Conservation (phyloP, 257 asterid species). For the Lithospermum erythrorhizon region DNA sequence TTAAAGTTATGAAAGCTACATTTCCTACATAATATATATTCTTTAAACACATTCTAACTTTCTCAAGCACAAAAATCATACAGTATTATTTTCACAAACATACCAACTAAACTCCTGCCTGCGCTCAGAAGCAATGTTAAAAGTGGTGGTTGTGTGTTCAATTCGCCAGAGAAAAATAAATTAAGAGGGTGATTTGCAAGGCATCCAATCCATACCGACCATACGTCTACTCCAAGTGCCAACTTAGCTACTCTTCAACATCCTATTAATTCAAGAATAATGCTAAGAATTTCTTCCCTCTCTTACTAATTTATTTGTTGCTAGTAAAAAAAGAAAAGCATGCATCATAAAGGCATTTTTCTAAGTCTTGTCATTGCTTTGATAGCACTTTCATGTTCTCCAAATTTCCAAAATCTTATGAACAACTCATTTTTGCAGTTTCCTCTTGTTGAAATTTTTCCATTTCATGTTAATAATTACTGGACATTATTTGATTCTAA, state of each 20-base stretch:
- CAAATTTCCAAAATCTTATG: slow-evolving; percentile 14
- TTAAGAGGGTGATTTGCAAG: slow-evolving; percentile 65
- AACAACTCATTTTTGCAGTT: slow-evolving; percentile 4
- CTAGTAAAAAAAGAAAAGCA: slow-evolving; percentile 12
- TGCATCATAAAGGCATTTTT: slow-evolving; percentile 30
- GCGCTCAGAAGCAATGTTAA: no score
- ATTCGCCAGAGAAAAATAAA: slow-evolving; percentile 9
- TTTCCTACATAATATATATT: no score
- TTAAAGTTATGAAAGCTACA: no score
- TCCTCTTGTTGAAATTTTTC: slow-evolving; percentile 6
- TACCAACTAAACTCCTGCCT: no score
- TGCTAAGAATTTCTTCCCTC: not conserved
- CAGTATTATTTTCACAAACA: no score
- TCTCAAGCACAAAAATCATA: no score
- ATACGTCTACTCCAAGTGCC: slow-evolving; percentile 45
- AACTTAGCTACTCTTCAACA: slow-evolving; percentile 8
- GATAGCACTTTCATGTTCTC: slow-evolving; percentile 42
- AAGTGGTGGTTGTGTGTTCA: no score
- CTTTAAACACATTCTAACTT: no score
- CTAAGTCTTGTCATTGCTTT: slow-evolving; percentile 36
- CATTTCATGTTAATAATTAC: slow-evolving; percentile 18
- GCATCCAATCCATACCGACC: slow-evolving; percentile 46
- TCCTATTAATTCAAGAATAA: slow-evolving; percentile 3
- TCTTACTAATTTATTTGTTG: not conserved
- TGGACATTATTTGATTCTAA: not conserved